These are phyloP conservation scores for Thalia dealbata DNA, from an alignment of 176 grass and related monocot genomes.

Conservation along the genomic window DNA sequence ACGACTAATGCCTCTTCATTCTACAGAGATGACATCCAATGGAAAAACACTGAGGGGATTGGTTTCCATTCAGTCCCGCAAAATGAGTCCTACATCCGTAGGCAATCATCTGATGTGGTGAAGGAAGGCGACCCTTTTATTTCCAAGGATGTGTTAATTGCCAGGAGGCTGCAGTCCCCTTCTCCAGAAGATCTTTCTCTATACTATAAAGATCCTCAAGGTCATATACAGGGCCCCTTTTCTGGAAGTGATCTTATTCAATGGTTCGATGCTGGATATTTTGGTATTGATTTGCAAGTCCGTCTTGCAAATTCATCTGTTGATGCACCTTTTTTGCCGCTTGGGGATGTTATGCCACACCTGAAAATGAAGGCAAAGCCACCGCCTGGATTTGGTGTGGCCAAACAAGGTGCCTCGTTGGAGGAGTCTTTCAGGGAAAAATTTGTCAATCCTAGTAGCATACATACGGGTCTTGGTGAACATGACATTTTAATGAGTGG, in stretches of 20 bases:
- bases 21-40: conserved; percentile 7
- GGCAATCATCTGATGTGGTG: conserved; percentile 32
- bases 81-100: conserved; percentile 25
- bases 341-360: conserved; percentile 98
- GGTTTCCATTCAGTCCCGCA: conserved; percentile 8
- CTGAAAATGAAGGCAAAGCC: conserved; percentile 74
- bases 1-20: conserved; percentile 1
- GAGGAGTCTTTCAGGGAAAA: conserved; percentile 32
- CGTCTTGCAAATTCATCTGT: conserved; percentile 43
- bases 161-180: conserved; percentile 32
- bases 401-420: conserved; percentile 35
- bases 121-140: conserved; percentile 35
- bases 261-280: conserved; percentile 93
- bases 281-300: conserved; percentile 92
- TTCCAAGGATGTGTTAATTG: conserved; percentile 11
- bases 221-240: conserved; percentile 92
- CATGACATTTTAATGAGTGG: conserved; percentile 39
- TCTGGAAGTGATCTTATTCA: conserved; percentile 83
- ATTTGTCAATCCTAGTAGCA: conserved; percentile 33
- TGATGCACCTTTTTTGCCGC: conserved; percentile 74
- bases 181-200: conserved; percentile 81
- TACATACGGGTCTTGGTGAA: conserved; percentile 37
- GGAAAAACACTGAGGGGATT: conserved; percentile 11
- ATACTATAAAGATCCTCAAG: conserved; percentile 91
- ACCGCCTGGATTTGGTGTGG: conserved; percentile 75